Evolutionary conservation across 441 rosid genomes (phyloP), one percentile per base, ranked within the genome.

Genomic region (Croton setiger): DNA sequence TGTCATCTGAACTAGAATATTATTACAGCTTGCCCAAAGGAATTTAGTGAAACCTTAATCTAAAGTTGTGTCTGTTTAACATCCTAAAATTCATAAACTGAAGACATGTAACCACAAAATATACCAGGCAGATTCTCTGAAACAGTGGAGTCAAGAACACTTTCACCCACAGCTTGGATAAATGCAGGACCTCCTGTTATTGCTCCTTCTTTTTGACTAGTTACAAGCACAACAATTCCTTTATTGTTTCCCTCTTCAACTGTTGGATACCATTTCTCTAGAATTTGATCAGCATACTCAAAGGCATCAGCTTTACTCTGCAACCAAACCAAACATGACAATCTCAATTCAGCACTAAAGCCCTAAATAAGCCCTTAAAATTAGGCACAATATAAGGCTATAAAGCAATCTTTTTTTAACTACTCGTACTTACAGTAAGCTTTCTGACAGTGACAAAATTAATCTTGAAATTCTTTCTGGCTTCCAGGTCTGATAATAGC

Each of bases 271-370:
- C 97, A 94, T 61, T 77, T 81, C 81, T 94, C 98, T 75, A 94
- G 77, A 60, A 94, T 92, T 82, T 91, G 97, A 74, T 94, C 99
- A 69, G 97, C 97, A 75, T 86, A 91, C 91, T 94, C 99, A 66
- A 91, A 94, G 36, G 99, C 99, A 87, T 94, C 99, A 71, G 99
- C 99, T 80, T 94, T 94, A 82, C 96, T 94, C 98, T 93, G 85
- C 82, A 76, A 43, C 63, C 66, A 71, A 76, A 43, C 63, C 66
- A 71, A 78, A 61, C 41, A 39, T 60, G 52, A 49, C 52, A 59
- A 39, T 39, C 43, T 57, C 56, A 41, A 17, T 45, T 72, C 59
- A 69, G n/a, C 27, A 41, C 15, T 48, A 49, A 65, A 57, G 69
- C 44, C 12, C 31, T 18, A 31, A 12, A 33, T 71, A n/a, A 66